Evolutionary conservation across 1,284 basidiomycete genomes (phyloP).

Genomic region (Flammula alnicola): DNA sequence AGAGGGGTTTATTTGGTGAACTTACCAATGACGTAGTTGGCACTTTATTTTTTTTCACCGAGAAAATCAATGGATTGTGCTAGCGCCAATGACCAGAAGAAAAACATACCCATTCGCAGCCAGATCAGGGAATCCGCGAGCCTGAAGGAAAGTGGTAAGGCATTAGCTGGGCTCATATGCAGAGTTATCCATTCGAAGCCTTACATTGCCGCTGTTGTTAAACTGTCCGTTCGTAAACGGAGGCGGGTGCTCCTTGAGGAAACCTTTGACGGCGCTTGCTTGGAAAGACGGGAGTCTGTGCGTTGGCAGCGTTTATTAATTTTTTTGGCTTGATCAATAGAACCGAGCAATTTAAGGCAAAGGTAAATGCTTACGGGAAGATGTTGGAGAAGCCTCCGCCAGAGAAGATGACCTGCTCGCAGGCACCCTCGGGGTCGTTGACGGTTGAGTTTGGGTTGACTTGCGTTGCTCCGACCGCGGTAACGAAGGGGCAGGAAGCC

Average conservation of each 20-base stretch:
- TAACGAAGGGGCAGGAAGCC: slow-evolving; percentile 55
- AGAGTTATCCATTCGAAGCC: neutral
- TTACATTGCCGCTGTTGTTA: slow-evolving; percentile 27
- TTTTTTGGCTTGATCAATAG: too few species aligned
- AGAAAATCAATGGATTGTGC: too few species aligned
- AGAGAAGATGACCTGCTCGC: slow-evolving; percentile 42
- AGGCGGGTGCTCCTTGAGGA: slow-evolving; percentile 28
- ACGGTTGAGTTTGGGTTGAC: slow-evolving; percentile 44
- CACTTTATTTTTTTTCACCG: too few species aligned
- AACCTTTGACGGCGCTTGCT: slow-evolving; percentile 24
- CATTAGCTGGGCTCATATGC: neutral
- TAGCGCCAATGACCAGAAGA: too few species aligned
- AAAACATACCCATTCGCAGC: slow-evolving; percentile 31
- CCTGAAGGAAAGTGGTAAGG: slow-evolving; percentile 9
- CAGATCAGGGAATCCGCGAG: slow-evolving; percentile 29
- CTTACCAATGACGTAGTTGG: slow-evolving; percentile 30
- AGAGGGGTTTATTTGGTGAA: neutral
- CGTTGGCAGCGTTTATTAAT: neutral
- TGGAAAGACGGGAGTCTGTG: slow-evolving; percentile 26
- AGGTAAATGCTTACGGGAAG: slow-evolving; percentile 28
- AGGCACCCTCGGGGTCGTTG: slow-evolving; percentile 43
- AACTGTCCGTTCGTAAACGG: slow-evolving; percentile 26
- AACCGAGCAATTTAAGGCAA: neutral
- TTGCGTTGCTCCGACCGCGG: slow-evolving; percentile 59
- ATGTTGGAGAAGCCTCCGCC: slow-evolving; percentile 59